phyloP scores from a whole-genome alignment of 805 yeast genomes.

The Candida saitoana region DNA sequence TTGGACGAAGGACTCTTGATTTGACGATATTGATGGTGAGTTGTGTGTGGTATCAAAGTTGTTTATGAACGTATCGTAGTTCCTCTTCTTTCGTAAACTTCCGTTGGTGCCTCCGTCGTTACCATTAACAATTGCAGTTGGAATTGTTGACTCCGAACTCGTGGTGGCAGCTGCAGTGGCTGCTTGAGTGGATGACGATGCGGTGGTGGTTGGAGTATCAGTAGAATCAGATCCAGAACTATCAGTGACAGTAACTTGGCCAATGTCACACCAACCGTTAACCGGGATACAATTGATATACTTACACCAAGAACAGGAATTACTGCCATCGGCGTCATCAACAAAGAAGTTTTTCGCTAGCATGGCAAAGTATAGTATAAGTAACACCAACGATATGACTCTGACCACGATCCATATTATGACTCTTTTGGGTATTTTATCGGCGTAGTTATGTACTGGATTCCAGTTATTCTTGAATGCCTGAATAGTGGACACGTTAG shows the following conservation, averaged over 20 bases:
- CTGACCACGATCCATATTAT: conserved; percentile 52
- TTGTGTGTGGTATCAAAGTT: neutral
- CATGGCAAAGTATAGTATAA: conserved; percentile 47
- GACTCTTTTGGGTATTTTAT: conserved; percentile 37
- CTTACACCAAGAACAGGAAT: conserved; percentile 66
- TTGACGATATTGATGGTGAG: neutral
- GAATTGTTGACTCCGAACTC: conserved; percentile 9
- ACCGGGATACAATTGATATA: conserved; percentile 69
- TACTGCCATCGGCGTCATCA: conserved; percentile 35
- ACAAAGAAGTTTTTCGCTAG: conserved; percentile 46
- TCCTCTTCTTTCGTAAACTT: neutral
- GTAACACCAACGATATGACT: conserved; percentile 38
- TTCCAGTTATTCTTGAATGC: conserved; percentile 37
- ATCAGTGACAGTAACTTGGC: conserved; percentile 27
- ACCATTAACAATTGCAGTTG: conserved; percentile 18
- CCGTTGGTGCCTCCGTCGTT: conserved; percentile 3
- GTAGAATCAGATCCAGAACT: neutral
- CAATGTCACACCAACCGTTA: conserved; percentile 62
- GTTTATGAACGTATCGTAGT: neutral
- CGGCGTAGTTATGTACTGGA: conserved; percentile 29
- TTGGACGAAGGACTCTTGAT: conserved; percentile 2
- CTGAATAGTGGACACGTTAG: conserved; percentile 26
- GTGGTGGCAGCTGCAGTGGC: neutral
- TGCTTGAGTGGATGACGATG: neutral
- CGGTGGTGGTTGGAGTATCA: neutral